Conservation (phyloP, 257 asterid genomes). For the Cynanchum wilfordii region DNA sequence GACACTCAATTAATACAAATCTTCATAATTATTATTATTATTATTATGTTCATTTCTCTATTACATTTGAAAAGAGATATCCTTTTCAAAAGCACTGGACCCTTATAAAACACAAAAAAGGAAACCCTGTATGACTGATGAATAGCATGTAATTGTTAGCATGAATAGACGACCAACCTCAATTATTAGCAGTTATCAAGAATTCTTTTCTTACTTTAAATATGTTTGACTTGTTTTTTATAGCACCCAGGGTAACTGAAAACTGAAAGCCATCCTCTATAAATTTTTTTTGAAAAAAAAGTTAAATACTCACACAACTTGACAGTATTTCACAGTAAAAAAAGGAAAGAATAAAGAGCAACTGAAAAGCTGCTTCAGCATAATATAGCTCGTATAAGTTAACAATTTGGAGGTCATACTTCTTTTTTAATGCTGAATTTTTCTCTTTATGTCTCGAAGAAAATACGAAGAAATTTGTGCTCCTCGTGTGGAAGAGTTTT, state of each 20-base stretch:
- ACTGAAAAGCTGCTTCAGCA: background rate
- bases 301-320: background rate
- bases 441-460: conserved; percentile 38
- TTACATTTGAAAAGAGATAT: background rate
- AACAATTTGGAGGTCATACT: conserved; percentile 3
- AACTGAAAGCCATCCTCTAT: background rate
- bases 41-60: background rate
- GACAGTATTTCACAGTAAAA: background rate
- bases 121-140: background rate
- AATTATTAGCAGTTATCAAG: background rate
- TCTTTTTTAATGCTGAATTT: conserved; percentile 19
- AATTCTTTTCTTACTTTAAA: background rate
- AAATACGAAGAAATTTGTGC: conserved; percentile 97
- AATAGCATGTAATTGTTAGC: background rate
- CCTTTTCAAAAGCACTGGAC: background rate
- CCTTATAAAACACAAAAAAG: background rate
- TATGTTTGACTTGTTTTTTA: background rate
- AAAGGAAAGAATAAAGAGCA: background rate
- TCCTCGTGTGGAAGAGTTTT: conserved; percentile 88
- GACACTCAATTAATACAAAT: background rate
- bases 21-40: background rate
- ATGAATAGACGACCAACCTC: background rate
- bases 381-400: background rate
- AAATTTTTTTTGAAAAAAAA: background rate
- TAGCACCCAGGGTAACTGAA: background rate